phyloP scores from a whole-genome alignment of 192 early-diverging fungal species.

The Entophlyctis luteolus region DNA sequence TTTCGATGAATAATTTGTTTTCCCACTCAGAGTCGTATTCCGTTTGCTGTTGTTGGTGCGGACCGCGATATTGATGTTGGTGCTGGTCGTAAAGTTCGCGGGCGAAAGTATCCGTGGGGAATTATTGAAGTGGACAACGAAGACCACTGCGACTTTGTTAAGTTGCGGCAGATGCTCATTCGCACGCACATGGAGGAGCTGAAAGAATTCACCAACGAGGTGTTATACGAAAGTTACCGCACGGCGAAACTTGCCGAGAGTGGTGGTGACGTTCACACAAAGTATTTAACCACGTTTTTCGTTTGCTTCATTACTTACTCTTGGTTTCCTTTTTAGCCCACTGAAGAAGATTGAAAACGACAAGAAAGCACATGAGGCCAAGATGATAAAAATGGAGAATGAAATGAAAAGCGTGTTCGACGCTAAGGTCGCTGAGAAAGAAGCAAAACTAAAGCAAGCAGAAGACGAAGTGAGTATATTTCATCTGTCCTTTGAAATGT shows the following conservation, averaged over 20 bases:
- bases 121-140: constrained; percentile 60
- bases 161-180: constrained; percentile 56
- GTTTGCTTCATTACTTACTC: too few species aligned
- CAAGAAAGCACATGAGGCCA: constrained; percentile 83
- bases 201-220: constrained; percentile 61
- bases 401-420: constrained; percentile 99
- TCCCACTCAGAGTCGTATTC: constrained; percentile 52
- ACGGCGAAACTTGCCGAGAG: constrained; percentile 45
- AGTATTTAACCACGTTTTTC: too few species aligned
- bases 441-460: constrained; percentile 93
- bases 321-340: constrained; percentile 26
- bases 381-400: constrained; percentile 96
- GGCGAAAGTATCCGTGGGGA: constrained; percentile 63
- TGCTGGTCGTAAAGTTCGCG: constrained; percentile 51
- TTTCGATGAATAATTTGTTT: neutral
- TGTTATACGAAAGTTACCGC: constrained; percentile 61
- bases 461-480: constrained; percentile 70
- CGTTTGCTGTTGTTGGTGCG: constrained; percentile 59
- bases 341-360: constrained; percentile 83
- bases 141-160: constrained; percentile 62
- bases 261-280: constrained; percentile 30
- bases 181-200: constrained; percentile 79
- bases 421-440: constrained; percentile 98
- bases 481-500: neutral
- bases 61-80: constrained; percentile 54